These are phyloP conservation scores for Eucalyptus decipiens DNA, from an alignment of 345 rosid genomes.

Conservation along the genomic window DNA sequence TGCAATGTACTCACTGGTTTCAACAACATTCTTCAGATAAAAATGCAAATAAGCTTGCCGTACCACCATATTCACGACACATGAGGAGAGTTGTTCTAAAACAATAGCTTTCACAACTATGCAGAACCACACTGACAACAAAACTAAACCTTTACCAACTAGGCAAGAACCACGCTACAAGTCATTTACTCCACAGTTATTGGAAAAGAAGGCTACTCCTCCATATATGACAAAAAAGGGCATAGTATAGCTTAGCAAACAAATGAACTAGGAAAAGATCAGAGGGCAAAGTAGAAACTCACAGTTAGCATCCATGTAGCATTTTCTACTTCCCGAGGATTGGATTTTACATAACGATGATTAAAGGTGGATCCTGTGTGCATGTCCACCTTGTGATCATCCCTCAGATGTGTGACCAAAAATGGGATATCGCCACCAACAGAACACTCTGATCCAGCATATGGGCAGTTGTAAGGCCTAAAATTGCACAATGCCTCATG, in stretches of 20 bases:
- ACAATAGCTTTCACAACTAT: background rate
- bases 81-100: background rate
- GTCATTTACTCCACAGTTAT: background rate
- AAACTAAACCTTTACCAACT: background rate
- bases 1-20: background rate
- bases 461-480: slow-evolving; percentile 43
- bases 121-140: background rate
- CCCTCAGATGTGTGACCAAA: slow-evolving; percentile 35
- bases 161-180: background rate
- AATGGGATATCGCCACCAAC: slow-evolving; percentile 32
- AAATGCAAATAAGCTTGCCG: background rate
- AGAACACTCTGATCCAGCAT: slow-evolving; percentile 42
- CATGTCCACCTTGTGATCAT: slow-evolving; percentile 47
- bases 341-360: slow-evolving; percentile 42
- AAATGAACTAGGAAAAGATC: background rate
- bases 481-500: slow-evolving; percentile 39
- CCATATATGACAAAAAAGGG: background rate
- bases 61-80: background rate
- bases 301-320: slow-evolving; percentile 51
- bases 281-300: background rate
- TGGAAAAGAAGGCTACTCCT: background rate
- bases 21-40: background rate
- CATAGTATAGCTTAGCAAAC: background rate
- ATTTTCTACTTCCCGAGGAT: slow-evolving; percentile 48
- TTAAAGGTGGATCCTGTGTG: slow-evolving; percentile 41